phyloP scores from a whole-genome alignment of 2,329 filamentous ascomycete genomes.

The Pseudocercospora fijiensis region DNA sequence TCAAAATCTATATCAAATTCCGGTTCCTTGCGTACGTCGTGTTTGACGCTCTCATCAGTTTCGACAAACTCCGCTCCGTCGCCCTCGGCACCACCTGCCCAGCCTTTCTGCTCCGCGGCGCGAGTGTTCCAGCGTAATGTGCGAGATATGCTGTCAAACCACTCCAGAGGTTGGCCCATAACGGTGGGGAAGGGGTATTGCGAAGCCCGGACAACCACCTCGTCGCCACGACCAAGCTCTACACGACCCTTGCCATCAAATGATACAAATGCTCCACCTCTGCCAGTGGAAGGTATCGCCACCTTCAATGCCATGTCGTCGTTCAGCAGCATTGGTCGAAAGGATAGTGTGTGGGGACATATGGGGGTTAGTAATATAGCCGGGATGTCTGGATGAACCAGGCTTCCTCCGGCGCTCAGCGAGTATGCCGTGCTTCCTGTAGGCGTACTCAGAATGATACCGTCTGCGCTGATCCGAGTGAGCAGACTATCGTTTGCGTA shows the following conservation, averaged over 20 bases:
- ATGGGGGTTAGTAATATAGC: conserved; percentile 96
- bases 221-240: conserved; percentile 88
- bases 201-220: conserved; percentile 92
- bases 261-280: conserved; percentile 91
- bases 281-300: conserved; percentile 76
- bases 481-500: conserved; percentile 94
- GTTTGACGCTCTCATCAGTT: conserved; percentile 45
- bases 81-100: conserved; percentile 56
- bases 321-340: conserved; percentile 95
- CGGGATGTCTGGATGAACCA: conserved; percentile 95
- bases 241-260: conserved; percentile 97
- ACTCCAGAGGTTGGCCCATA: conserved; percentile 82
- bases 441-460: conserved; percentile 95
- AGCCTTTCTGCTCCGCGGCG: conserved; percentile 88
- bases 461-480: conserved; percentile 93
- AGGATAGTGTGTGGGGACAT: conserved; percentile 93
- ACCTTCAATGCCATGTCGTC: conserved; percentile 92
- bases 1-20: conserved; percentile 97
- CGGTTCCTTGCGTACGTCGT: conserved; percentile 43
- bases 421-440: conserved; percentile 91
- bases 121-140: conserved; percentile 94
- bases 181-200: conserved; percentile 98
- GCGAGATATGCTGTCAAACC: conserved; percentile 93
- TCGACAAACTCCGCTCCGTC: conserved; percentile 33
- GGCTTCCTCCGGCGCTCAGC: conserved; percentile 87